Conservation (phyloP, 345 rosid species). For the Bruguiera parviflora region DNA sequence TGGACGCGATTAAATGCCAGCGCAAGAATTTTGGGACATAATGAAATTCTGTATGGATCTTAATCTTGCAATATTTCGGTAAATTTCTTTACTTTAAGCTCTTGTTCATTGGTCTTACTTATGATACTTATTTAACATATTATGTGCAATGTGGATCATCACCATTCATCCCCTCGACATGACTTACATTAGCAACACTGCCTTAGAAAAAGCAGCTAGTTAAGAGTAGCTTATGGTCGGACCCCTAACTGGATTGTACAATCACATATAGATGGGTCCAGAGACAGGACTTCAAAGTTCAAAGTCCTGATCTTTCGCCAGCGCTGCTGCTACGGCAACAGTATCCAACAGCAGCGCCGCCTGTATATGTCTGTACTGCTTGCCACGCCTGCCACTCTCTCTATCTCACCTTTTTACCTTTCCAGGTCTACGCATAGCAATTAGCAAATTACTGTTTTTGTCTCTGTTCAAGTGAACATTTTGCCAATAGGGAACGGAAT, state of each 20-base stretch:
- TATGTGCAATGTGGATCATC: too few species aligned
- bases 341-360: constrained; percentile 25
- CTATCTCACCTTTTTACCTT: not conserved
- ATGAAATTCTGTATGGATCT: not conserved
- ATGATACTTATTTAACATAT: too few species aligned
- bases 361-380: constrained; percentile 9
- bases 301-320: constrained; percentile 19
- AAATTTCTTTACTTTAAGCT: not conserved
- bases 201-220: not conserved
- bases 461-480: constrained; percentile 16
- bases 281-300: not conserved
- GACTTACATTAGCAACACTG: not conserved
- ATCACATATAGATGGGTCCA: constrained; percentile 7
- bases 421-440: not conserved
- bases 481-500: not conserved
- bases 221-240: not conserved
- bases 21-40: not conserved
- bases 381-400: constrained; percentile 17
- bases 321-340: constrained; percentile 7
- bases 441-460: not conserved
- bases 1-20: not conserved
- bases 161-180: not conserved
- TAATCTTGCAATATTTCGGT: not conserved
- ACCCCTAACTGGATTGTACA: constrained; percentile 1
- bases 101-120: too few species aligned